phyloP scores from a whole-genome alignment of 192 early-diverging fungal species.

The Gryganskiella cystojenkinii region DNA sequence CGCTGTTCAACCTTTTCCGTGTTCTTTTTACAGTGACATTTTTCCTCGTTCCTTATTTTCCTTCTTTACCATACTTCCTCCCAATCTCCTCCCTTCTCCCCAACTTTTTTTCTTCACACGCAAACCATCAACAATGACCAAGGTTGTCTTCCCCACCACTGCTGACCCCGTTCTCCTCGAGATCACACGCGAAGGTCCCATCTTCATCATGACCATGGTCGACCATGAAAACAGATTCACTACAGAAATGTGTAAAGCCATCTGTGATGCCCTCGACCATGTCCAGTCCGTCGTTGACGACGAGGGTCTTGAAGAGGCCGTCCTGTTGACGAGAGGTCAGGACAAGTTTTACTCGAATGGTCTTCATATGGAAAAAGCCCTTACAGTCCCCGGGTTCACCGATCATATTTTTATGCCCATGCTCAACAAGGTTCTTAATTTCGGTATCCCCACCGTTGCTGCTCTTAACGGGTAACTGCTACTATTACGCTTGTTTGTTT shows the following conservation, averaged over 20 bases:
- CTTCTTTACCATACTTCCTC: too few relatives aligned
- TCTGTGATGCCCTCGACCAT: slow-evolving; percentile 67
- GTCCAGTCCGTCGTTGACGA: slow-evolving; percentile 54
- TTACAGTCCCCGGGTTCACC: slow-evolving; percentile 56
- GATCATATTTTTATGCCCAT: slow-evolving; percentile 65
- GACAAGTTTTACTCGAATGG: slow-evolving; percentile 83
- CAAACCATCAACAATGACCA: background rate
- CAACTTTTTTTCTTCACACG: too few relatives aligned
- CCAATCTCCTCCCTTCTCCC: too few relatives aligned
- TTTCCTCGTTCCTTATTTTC: too few relatives aligned
- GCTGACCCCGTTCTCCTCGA: slow-evolving; percentile 9
- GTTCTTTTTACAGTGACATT: too few relatives aligned
- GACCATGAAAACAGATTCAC: slow-evolving; percentile 79
- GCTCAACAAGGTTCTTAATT: slow-evolving; percentile 71
- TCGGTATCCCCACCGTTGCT: slow-evolving; percentile 77
- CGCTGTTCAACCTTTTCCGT: too few relatives aligned
- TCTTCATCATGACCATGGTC: slow-evolving; percentile 75
- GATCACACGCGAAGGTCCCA: slow-evolving; percentile 54
- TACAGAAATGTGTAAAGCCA: slow-evolving; percentile 61
- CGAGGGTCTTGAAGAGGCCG: slow-evolving; percentile 61
- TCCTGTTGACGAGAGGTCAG: slow-evolving; percentile 69
- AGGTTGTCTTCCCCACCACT: background rate
- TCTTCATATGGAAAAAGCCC: slow-evolving; percentile 61
- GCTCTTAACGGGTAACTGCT: slow-evolving; percentile 80
- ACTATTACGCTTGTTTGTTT: too few relatives aligned